Percentiles rank a stretch among this genome's conserved stretches.
These are phyloP conservation scores for Hanseniaspora jakobsenii DNA, from an alignment of 805 yeast genomes.

Conservation along the genomic window DNA sequence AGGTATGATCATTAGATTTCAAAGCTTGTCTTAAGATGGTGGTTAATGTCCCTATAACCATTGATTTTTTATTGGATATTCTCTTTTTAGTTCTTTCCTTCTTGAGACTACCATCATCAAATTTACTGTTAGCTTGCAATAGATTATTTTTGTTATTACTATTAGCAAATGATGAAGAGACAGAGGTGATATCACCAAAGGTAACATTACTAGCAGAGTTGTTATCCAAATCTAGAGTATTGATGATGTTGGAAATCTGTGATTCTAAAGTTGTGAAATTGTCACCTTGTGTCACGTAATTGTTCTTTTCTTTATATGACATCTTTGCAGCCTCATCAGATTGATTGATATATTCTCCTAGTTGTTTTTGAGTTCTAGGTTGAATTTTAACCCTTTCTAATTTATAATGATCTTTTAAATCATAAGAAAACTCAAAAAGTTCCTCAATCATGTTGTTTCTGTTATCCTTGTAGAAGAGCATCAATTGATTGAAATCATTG, in stretches of 20 bases:
- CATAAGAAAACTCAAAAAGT: conserved; percentile 1
- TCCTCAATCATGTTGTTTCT: conserved; percentile 1
- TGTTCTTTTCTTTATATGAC: conserved; percentile 48
- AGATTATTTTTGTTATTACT: too few relatives aligned
- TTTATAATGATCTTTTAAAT: conserved; percentile 21
- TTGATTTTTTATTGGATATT: conserved; percentile 34
- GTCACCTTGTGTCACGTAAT: conserved; percentile 52
- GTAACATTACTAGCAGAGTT: too few relatives aligned
- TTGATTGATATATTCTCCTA: conserved; percentile 17
- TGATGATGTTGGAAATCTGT: conserved; percentile 12
- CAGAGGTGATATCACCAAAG: conserved; percentile 6
- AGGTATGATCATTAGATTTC: conserved; percentile 70
- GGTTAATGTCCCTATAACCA: conserved; percentile 66
- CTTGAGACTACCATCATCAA: conserved; percentile 19
- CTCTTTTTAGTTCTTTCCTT: conserved; percentile 23
- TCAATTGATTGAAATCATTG: neutral
- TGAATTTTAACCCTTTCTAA: conserved; percentile 20
- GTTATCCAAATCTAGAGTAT: too few relatives aligned
- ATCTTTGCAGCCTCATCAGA: conserved; percentile 41
- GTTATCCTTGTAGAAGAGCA: conserved; percentile 4
- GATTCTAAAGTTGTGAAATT: conserved; percentile 45
- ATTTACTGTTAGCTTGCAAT: too few relatives aligned
- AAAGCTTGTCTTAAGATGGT: conserved; percentile 81
- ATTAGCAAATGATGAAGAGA: too few relatives aligned
- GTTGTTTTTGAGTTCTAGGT: conserved; percentile 18